Conservation (phyloP, 441 rosid genomes). For the Populus hybrid region DNA sequence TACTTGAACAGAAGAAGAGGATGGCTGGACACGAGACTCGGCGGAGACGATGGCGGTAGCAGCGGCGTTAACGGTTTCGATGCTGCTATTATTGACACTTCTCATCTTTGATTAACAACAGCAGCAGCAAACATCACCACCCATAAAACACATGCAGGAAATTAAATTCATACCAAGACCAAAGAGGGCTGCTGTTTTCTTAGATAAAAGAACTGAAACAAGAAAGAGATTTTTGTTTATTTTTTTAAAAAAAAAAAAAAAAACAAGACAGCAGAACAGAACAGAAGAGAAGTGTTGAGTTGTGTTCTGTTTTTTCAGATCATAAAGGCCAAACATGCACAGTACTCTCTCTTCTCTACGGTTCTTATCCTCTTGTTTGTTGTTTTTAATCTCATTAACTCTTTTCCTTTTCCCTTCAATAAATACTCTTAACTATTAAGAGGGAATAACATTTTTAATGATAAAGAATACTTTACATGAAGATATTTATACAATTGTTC, state of each 20-base stretch:
- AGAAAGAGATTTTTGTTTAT: too few relatives aligned
- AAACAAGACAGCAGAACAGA: neutral
- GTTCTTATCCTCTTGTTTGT: conserved; percentile 42
- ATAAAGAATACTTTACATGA: neutral
- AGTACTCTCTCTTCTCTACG: conserved; percentile 17
- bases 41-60: conserved; percentile 92
- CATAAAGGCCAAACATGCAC: neutral
- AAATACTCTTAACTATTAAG: conserved; percentile 13
- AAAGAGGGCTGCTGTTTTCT: neutral
- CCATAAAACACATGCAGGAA: conserved; percentile 29
- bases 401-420: conserved; percentile 28
- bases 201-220: neutral
- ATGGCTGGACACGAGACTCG: conserved; percentile 74
- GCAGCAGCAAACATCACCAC: conserved; percentile 8
- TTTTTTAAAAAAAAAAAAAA: too few relatives aligned
- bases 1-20: conserved; percentile 49
- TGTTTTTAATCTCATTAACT: conserved; percentile 22
- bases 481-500: too few relatives aligned
- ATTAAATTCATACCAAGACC: conserved; percentile 23
- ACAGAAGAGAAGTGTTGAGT: neutral
- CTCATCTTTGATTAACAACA: conserved; percentile 43
- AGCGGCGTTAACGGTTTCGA: conserved; percentile 91
- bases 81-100: conserved; percentile 53
- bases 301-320: neutral
- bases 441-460: neutral